These are phyloP conservation scores for Suillus occidentalis DNA, from an alignment of 768 basidiomycete genomes.

Conservation along the genomic window DNA sequence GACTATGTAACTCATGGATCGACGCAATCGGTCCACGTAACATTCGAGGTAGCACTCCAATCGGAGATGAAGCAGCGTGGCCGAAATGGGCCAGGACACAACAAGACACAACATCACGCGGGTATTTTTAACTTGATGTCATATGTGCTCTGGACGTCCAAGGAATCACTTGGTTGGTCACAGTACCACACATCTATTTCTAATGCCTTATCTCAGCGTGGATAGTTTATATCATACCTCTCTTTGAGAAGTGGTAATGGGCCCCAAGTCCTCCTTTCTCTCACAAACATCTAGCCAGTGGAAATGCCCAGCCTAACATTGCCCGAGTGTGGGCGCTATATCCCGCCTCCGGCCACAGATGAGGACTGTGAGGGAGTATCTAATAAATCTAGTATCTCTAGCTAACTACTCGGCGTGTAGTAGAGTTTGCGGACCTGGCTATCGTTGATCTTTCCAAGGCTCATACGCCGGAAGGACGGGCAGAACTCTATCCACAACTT, in stretches of 20 bases:
- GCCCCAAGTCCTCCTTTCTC: not conserved
- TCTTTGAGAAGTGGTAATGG: not conserved
- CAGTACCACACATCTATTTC: not conserved
- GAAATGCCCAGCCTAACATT: conserved; percentile 7
- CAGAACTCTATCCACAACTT: conserved; percentile 8
- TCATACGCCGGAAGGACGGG: conserved; percentile 9
- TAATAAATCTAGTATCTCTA: not conserved
- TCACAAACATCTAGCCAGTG: not conserved
- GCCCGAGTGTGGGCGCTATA: conserved; percentile 7
- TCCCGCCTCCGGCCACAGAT: conserved; percentile 5
- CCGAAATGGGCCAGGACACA: no score
- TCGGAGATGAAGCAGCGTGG: no score
- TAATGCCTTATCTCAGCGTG: not conserved
- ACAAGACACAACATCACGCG: no score
- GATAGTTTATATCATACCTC: not conserved
- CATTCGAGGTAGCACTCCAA: no score
- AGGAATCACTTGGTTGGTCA: not conserved
- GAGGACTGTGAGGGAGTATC: conserved; percentile 2
- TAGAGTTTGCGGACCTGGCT: conserved; percentile 11
- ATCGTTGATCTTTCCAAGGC: conserved; percentile 10
- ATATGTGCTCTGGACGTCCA: no score
- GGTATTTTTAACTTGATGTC: no score
- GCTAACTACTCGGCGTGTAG: not conserved
- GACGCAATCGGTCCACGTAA: no score
- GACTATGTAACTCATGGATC: no score